A percentile compares a stretch with the other conserved stretches of the same genome.
Evolutionary conservation across 176 grass and related monocot species (phyloP).

Genomic region (Triticum aestivum): IWGSC_CS_RefSeq_v2.1 NC_057812.1:658890578-658891077

Average conservation of each 20-base stretch:
- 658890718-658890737: neutral
- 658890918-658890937: neutral
- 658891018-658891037: neutral
- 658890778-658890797: neutral
- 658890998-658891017: neutral
- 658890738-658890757: neutral
- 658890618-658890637: conserved; percentile 1
- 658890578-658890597: neutral
- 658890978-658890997: neutral
- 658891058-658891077: neutral
- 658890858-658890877: neutral
- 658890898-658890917: neutral
- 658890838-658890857: conserved; percentile 16
- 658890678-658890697: no score
- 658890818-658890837: neutral
- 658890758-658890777: neutral
- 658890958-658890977: neutral
- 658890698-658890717: neutral
- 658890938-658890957: neutral
- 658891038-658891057: neutral
- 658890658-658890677: no score
- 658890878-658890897: neutral
- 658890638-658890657: conserved; percentile 11
- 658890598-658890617: neutral
- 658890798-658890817: neutral